phyloP scores from a whole-genome alignment of 1,284 basidiomycete species.

The Boletus holoroseus region DNA sequence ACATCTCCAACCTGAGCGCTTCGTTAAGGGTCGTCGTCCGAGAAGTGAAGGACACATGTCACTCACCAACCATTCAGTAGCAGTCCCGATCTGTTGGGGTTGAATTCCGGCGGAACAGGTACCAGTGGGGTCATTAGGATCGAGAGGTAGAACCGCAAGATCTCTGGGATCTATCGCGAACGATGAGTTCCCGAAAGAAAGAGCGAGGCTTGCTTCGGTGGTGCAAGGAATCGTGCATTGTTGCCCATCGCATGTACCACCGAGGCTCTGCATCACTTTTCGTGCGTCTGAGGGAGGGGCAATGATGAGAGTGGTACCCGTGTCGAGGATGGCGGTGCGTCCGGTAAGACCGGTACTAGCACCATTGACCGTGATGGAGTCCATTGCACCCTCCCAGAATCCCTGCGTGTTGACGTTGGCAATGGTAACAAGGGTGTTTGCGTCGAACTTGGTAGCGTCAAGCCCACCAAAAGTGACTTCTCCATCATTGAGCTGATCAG shows the following conservation, averaged over 20 bases:
- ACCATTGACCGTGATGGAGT: conserved; percentile 54
- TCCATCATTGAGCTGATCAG: conserved; percentile 72
- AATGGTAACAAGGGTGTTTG: conserved; percentile 49
- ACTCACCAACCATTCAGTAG: conserved; percentile 68
- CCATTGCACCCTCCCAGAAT: conserved; percentile 75
- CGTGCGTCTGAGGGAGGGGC: conserved; percentile 55
- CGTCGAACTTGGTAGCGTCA: conserved; percentile 64
- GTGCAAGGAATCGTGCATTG: conserved; percentile 80
- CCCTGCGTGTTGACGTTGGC: conserved; percentile 57
- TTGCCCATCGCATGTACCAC: conserved; percentile 54
- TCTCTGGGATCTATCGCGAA: conserved; percentile 70
- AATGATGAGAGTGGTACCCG: conserved; percentile 68
- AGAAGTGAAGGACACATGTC: conserved; percentile 3
- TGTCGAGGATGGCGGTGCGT: conserved; percentile 74
- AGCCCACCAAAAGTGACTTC: conserved; percentile 78
- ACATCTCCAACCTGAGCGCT: conserved; percentile 52
- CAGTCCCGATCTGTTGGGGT: conserved; percentile 56
- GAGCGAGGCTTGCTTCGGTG: conserved; percentile 55
- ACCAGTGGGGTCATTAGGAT: conserved; percentile 56
- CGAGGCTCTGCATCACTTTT: conserved; percentile 56
- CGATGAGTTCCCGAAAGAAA: conserved; percentile 58
- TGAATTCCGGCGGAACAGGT: conserved; percentile 74
- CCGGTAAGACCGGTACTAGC: conserved; percentile 47
- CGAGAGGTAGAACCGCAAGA: conserved; percentile 63
- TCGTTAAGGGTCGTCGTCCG: conserved; percentile 4